Conservation (phyloP, 2,329 filamentous ascomycete species). For the Phialocephala subalpina region DNA sequence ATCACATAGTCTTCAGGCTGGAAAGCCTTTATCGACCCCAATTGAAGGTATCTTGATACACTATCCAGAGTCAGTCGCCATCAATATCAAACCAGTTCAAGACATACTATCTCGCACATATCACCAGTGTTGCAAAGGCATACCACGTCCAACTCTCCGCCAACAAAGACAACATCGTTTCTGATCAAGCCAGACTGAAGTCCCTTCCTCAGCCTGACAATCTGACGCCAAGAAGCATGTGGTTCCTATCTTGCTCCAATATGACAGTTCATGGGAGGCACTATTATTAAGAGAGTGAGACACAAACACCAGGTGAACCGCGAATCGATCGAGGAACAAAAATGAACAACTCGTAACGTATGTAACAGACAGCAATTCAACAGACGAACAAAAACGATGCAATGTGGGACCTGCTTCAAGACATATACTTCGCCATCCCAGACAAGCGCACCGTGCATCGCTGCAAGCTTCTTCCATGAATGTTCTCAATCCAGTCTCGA, state of each 20-base stretch:
- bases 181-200: neutral
- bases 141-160: slow-evolving; percentile 57
- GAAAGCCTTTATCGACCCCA: slow-evolving; percentile 56
- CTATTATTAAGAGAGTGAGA: no score
- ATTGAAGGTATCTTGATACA: slow-evolving; percentile 49
- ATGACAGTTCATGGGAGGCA: neutral
- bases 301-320: neutral
- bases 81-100: neutral
- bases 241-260: neutral
- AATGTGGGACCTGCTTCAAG: neutral
- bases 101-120: slow-evolving; percentile 51
- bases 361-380: neutral
- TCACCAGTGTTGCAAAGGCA: slow-evolving; percentile 49
- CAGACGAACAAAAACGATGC: neutral
- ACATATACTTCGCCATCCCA: slow-evolving; percentile 7
- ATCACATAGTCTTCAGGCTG: slow-evolving; percentile 65
- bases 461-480: neutral
- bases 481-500: neutral
- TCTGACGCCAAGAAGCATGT: neutral
- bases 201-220: neutral
- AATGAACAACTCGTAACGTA: neutral
- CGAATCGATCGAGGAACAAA: neutral
- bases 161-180: slow-evolving; percentile 24
- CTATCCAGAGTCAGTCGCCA: slow-evolving; percentile 31
- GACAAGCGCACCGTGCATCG: neutral